Evolutionary conservation across 1,284 basidiomycete species (phyloP).

Genomic region (Wallemia ichthyophaga): DNA sequence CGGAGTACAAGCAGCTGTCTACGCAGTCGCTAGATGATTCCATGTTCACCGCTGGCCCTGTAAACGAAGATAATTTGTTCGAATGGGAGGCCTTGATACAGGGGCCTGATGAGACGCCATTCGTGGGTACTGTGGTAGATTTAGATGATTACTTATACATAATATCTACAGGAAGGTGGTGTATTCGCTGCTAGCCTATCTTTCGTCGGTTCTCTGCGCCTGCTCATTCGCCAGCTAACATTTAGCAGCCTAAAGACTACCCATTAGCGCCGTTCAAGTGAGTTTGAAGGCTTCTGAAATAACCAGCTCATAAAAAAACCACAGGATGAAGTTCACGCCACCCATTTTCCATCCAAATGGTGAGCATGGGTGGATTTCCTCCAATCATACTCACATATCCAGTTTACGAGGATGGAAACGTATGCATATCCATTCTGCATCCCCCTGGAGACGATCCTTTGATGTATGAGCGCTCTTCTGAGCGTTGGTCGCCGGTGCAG

Average conservation of each 20-base stretch:
- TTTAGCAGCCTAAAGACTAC: slow-evolving; percentile 49
- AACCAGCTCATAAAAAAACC: too few relatives aligned
- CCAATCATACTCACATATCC: too few relatives aligned
- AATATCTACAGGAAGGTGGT: slow-evolving; percentile 47
- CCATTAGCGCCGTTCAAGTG: slow-evolving; percentile 71
- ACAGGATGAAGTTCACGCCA: slow-evolving; percentile 82
- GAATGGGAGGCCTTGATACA: slow-evolving; percentile 92
- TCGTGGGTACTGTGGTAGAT: slow-evolving; percentile 22
- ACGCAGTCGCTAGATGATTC: slow-evolving; percentile 39
- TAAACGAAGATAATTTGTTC: slow-evolving; percentile 86
- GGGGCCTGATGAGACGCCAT: slow-evolving; percentile 91
- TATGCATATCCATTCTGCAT: slow-evolving; percentile 96
- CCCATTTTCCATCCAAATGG: slow-evolving; percentile 93
- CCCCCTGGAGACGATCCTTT: slow-evolving; percentile 67
- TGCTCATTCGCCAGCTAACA: background rate
- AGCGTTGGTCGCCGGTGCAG: slow-evolving; percentile 94
- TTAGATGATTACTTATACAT: background rate
- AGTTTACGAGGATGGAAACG: slow-evolving; percentile 69
- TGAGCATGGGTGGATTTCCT: too few relatives aligned
- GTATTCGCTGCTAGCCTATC: slow-evolving; percentile 74
- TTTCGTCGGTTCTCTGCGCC: slow-evolving; percentile 32
- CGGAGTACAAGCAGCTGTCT: slow-evolving; percentile 67
- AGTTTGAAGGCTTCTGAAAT: background rate
- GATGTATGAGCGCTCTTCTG: slow-evolving; percentile 56
- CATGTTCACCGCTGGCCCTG: slow-evolving; percentile 78